Evolutionary conservation across 352 stramenopile genomes (phyloP).

Genomic region (Pythium biforme): DNA sequence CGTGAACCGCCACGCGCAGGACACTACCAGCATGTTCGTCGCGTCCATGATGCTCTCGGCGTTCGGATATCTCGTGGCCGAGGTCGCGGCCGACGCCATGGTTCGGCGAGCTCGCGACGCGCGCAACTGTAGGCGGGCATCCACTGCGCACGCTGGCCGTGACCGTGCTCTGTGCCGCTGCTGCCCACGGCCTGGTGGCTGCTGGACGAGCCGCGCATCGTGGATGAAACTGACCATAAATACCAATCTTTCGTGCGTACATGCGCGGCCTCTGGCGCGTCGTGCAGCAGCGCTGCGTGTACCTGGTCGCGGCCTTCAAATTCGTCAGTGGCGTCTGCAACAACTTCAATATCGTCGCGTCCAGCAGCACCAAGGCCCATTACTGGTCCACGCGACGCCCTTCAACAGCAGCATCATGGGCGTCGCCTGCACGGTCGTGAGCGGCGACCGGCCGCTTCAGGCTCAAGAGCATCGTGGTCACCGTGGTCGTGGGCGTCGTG

Average conservation of each 20-base stretch:
- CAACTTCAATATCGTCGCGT: slow-evolving; percentile 26
- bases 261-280: slow-evolving; percentile 24
- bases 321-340: slow-evolving; percentile 27
- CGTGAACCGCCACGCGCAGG: slow-evolving; percentile 22
- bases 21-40: slow-evolving; percentile 44
- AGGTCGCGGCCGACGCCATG: slow-evolving; percentile 60
- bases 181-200: slow-evolving; percentile 34
- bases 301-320: slow-evolving; percentile 29
- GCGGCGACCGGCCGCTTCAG: slow-evolving; percentile 21
- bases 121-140: slow-evolving; percentile 58
- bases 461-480: slow-evolving; percentile 19
- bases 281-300: slow-evolving; percentile 33
- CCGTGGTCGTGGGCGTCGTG: slow-evolving; percentile 10
- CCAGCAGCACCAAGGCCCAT: slow-evolving; percentile 20
- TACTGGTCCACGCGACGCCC: slow-evolving; percentile 25
- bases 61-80: slow-evolving; percentile 59
- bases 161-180: slow-evolving; percentile 27
- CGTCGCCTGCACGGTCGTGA: slow-evolving; percentile 20
- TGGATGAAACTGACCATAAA: too few relatives aligned
- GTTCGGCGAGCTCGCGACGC: slow-evolving; percentile 53
- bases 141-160: slow-evolving; percentile 53
- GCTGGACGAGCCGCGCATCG: slow-evolving; percentile 27
- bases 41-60: slow-evolving; percentile 72
- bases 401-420: slow-evolving; percentile 25
- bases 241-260: slow-evolving; percentile 21